These are phyloP conservation scores for Prunus dulcis DNA, from an alignment of 306 rosid genomes.

Conservation along the genomic window DNA sequence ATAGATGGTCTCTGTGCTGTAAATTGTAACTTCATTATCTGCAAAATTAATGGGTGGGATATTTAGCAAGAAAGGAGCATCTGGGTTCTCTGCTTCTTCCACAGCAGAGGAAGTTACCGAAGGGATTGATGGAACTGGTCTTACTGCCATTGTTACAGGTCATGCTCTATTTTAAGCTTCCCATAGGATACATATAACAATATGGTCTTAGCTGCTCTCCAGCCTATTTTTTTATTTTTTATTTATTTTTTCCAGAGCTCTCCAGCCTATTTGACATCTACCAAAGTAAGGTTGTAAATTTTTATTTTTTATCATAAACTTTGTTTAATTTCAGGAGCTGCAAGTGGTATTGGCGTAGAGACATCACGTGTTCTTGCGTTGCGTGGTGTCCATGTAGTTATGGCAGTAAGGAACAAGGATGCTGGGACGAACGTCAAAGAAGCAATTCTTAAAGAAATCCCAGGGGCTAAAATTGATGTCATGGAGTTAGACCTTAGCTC, in stretches of 20 bases:
- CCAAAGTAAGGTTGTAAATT: conserved; percentile 12
- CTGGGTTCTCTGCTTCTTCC: conserved; percentile 15
- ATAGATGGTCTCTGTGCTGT: not conserved
- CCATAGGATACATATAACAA: not conserved
- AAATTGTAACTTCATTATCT: not conserved
- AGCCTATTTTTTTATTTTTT: not conserved
- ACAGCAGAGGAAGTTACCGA: conserved; percentile 17
- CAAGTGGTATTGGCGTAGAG: conserved; percentile 73
- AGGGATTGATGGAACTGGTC: conserved; percentile 26
- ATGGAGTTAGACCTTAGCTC: conserved; percentile 74
- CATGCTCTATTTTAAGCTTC: not conserved
- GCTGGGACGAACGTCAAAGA: conserved; percentile 48
- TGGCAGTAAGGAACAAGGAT: conserved; percentile 71
- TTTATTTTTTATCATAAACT: not conserved
- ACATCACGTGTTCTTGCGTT: conserved; percentile 59
- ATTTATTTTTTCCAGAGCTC: no score
- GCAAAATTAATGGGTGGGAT: conserved; percentile 3
- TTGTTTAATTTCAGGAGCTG: conserved; percentile 54
- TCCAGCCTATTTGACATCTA: no score
- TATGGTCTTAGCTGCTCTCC: no score
- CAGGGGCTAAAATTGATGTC: conserved; percentile 52
- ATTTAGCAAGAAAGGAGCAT: conserved; percentile 2
- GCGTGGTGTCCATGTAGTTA: conserved; percentile 71
- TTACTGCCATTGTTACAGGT: conserved; percentile 24
- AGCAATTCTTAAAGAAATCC: conserved; percentile 44